phyloP scores from a whole-genome alignment of 108 stramenopile species.

The Discostella stelligeroides region DNA sequence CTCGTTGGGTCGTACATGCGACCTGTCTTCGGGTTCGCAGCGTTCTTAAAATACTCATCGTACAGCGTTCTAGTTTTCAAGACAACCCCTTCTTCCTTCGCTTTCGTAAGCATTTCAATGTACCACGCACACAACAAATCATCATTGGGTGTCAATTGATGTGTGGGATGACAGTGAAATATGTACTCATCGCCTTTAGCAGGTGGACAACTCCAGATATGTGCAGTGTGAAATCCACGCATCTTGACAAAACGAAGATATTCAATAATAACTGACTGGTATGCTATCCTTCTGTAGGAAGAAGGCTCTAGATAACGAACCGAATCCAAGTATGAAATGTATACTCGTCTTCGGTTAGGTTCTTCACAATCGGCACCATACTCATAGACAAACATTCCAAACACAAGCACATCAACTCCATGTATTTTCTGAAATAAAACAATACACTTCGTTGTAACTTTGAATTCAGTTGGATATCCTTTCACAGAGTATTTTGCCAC shows the following conservation, averaged over 20 bases:
- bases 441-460: slow-evolving; percentile 88
- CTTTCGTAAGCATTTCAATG: slow-evolving; percentile 79
- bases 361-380: slow-evolving; percentile 91
- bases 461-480: slow-evolving; percentile 85
- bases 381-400: slow-evolving; percentile 98
- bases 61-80: slow-evolving; percentile 72
- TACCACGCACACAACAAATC: slow-evolving; percentile 94
- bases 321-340: slow-evolving; percentile 96
- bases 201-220: slow-evolving; percentile 98
- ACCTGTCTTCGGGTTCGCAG: slow-evolving; percentile 44
- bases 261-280: slow-evolving; percentile 88
- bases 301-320: slow-evolving; percentile 91
- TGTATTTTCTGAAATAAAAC: slow-evolving; percentile 93
- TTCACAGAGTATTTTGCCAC: slow-evolving; percentile 57
- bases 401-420: slow-evolving; percentile 94
- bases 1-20: slow-evolving; percentile 52
- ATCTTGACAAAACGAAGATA: slow-evolving; percentile 92
- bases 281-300: slow-evolving; percentile 82
- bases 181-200: slow-evolving; percentile 97
- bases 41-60: slow-evolving; percentile 84
- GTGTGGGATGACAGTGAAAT: slow-evolving; percentile 83
- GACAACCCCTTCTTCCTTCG: slow-evolving; percentile 78
- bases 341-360: slow-evolving; percentile 93
- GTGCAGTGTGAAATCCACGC: slow-evolving; percentile 96
- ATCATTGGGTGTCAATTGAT: slow-evolving; percentile 83